Conservation (phyloP, 352 stramenopile species). For the Proteromonas lacertae region DNA sequence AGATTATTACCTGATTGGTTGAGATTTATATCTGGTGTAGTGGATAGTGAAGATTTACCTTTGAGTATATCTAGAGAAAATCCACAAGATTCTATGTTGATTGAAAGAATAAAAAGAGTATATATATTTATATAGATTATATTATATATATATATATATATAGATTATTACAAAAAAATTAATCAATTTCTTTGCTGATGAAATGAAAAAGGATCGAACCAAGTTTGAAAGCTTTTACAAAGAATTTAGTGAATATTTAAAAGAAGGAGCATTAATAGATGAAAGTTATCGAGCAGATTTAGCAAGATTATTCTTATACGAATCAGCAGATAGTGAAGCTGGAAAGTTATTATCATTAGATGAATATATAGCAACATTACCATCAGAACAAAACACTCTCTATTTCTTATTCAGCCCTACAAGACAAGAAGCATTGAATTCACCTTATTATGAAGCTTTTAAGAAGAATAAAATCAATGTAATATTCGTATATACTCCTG, state of each 20-base stretch:
- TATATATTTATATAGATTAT: conserved; percentile 29
- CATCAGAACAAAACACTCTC: conserved; percentile 72
- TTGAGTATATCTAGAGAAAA: conserved; percentile 90
- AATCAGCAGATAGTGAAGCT: conserved; percentile 58
- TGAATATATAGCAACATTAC: conserved; percentile 75
- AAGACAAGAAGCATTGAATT: conserved; percentile 17
- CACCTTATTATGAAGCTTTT: conserved; percentile 95
- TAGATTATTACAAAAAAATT: background rate
- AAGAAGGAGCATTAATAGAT: conserved; percentile 84
- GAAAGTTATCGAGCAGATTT: conserved; percentile 34
- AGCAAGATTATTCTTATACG: conserved; percentile 86
- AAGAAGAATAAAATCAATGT: conserved; percentile 47
- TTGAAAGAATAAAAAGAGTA: conserved; percentile 76
- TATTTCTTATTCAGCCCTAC: conserved; percentile 89
- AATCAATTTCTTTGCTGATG: conserved; percentile 16
- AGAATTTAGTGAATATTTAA: conserved; percentile 87
- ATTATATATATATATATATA: background rate
- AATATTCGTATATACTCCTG: conserved; percentile 85
- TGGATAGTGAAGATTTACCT: conserved; percentile 91
- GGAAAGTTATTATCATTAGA: conserved; percentile 74
- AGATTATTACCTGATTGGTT: conserved; percentile 95
- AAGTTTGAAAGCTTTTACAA: conserved; percentile 89
- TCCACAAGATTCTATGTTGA: conserved; percentile 81
- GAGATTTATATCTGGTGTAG: conserved; percentile 42
- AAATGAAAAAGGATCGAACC: conserved; percentile 60